phyloP scores from a whole-genome alignment of 2,329 filamentous ascomycete genomes.

The Helotiales sp. region DNA sequence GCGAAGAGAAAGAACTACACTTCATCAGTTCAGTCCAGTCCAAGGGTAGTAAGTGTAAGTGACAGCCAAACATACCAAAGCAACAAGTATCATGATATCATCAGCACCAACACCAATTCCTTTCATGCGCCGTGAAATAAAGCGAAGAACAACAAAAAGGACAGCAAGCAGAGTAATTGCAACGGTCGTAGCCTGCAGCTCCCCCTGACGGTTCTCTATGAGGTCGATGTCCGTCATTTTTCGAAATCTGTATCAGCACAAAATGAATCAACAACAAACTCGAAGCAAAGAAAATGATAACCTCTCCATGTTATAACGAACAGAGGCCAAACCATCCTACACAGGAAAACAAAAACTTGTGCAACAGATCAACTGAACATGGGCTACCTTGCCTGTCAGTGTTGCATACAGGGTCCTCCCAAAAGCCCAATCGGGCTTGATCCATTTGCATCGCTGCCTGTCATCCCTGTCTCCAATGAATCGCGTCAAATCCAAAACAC shows the following conservation, averaged over 20 bases:
- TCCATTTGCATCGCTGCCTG: not conserved
- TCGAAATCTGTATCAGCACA: not conserved
- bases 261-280: not conserved
- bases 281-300: not conserved
- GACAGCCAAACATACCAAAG: not conserved
- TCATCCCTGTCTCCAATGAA: not conserved
- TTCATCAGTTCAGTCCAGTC: not conserved
- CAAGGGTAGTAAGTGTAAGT: not conserved
- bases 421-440: not conserved
- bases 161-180: slow-evolving; percentile 2
- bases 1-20: not conserved
- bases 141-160: slow-evolving; percentile 13
- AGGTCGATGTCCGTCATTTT: slow-evolving; percentile 6
- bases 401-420: not conserved
- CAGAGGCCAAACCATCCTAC: not conserved
- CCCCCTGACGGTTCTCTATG: not conserved
- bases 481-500: too few species aligned
- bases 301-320: not conserved
- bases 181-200: slow-evolving; percentile 9
- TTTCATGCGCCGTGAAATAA: slow-evolving; percentile 5
- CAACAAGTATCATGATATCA: slow-evolving; percentile 15
- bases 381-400: not conserved
- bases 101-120: slow-evolving; percentile 5
- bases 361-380: not conserved
- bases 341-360: not conserved